Conservation (phyloP, 148 eudicot genomes). For the Cornus controversa region DNA sequence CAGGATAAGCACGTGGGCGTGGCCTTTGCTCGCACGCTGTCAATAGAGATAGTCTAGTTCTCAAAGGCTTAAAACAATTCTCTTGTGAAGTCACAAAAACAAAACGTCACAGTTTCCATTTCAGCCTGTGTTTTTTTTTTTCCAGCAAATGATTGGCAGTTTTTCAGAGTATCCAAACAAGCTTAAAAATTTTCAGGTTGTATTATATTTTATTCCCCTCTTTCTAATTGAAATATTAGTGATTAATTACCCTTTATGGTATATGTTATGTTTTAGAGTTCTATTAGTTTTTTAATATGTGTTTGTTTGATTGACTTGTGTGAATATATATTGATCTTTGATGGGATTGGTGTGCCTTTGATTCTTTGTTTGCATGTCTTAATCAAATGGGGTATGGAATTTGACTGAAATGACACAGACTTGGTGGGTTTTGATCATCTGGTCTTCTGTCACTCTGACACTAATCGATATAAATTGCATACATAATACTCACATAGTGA, state of each 20-base stretch:
- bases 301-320: neutral
- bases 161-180: constrained; percentile 6
- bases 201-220: constrained; percentile 18
- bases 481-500: neutral
- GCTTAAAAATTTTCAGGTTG: constrained; percentile 17
- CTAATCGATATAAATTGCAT: constrained; percentile 17
- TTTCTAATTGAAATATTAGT: no score
- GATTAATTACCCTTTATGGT: neutral
- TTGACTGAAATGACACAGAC: constrained; percentile 41
- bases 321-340: constrained; percentile 15
- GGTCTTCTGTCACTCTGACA: no score
- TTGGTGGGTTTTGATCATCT: constrained; percentile 26
- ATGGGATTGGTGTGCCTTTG: constrained; percentile 24
- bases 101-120: constrained; percentile 2
- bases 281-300: neutral
- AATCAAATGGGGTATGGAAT: constrained; percentile 34
- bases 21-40: constrained; percentile 19
- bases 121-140: neutral
- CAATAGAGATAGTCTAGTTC: no score
- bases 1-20: constrained; percentile 45
- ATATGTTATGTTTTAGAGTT: neutral
- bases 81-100: neutral
- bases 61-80: neutral
- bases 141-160: constrained; percentile 21
- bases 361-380: constrained; percentile 34